Evolutionary conservation across 208 protist genomes (phyloP).

Genomic region (Leishmania guyanensis): DNA sequence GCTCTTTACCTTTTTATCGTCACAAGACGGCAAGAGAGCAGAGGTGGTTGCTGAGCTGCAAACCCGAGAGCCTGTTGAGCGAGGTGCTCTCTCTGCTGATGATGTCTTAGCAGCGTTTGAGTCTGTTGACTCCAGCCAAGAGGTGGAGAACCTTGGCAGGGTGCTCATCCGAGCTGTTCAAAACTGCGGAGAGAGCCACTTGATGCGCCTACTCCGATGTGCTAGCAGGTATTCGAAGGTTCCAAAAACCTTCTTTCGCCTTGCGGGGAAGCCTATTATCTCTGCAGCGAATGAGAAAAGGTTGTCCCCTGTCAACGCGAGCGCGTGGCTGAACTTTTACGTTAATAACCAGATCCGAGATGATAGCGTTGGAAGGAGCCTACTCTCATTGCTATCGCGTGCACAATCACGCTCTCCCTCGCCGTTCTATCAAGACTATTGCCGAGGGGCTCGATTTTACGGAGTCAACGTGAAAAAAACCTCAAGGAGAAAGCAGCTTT

Average conservation of each 20-base stretch:
- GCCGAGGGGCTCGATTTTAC: constrained; percentile 30
- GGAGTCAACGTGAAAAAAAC: constrained; percentile 12
- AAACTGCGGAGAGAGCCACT: constrained; percentile 43
- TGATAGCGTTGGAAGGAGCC: constrained; percentile 62
- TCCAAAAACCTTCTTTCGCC: constrained; percentile 61
- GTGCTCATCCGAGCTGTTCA: constrained; percentile 31
- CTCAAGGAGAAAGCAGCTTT: background rate
- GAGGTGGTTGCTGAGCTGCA: constrained; percentile 10
- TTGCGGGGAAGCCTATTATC: constrained; percentile 56
- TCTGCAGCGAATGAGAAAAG: constrained; percentile 15
- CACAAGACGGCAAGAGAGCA: background rate
- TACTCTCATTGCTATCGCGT: constrained; percentile 24
- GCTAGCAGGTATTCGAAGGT: constrained; percentile 28
- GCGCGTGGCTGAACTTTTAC: constrained; percentile 75
- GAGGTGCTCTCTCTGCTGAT: constrained; percentile 32
- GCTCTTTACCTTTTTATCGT: constrained; percentile 18
- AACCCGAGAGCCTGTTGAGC: constrained; percentile 9
- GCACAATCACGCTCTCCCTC: background rate
- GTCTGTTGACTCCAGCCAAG: constrained; percentile 22
- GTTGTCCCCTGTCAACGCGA: constrained; percentile 52
- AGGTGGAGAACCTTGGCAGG: constrained; percentile 47
- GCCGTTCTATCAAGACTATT: constrained; percentile 10
- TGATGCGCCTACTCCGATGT: constrained; percentile 64
- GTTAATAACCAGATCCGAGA: constrained; percentile 54
- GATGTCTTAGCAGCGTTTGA: constrained; percentile 62